Percentiles rank a stretch among this genome's conserved stretches.
Evolutionary conservation across 2,329 filamentous ascomycete species (phyloP).

Genomic region (Penicillium sp.): DNA sequence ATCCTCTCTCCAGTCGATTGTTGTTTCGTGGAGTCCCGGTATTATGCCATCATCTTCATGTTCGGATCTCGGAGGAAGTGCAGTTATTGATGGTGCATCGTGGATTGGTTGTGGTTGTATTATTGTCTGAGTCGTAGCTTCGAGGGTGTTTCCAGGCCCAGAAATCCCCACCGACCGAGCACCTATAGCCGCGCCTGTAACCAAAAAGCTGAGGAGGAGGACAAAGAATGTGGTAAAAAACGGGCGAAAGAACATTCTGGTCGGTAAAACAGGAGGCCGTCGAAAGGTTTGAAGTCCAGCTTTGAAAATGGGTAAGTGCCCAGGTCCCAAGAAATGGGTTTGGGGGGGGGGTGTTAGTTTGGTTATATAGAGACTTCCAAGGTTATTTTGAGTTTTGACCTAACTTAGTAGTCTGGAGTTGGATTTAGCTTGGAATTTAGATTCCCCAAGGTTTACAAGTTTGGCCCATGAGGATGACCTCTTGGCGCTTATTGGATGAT

Average conservation of each 20-base stretch:
- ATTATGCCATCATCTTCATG: background rate
- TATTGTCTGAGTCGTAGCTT: background rate
- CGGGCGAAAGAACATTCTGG: background rate
- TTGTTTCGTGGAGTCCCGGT: background rate
- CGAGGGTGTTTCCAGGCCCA: background rate
- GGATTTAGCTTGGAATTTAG: background rate
- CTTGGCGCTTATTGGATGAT: conserved; percentile 9
- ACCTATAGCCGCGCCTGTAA: background rate
- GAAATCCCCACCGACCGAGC: background rate
- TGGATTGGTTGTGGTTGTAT: background rate
- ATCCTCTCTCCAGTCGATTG: conserved; percentile 5
- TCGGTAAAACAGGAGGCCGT: background rate
- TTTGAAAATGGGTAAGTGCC: background rate
- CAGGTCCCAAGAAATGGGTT: too few species aligned
- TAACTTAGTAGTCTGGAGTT: background rate
- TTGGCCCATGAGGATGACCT: background rate
- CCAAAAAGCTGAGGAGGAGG: background rate
- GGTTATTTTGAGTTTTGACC: background rate
- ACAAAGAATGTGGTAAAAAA: background rate
- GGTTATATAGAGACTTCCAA: background rate
- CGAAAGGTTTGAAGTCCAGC: background rate
- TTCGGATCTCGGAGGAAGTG: background rate
- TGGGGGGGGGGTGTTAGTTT: background rate
- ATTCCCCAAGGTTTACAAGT: background rate
- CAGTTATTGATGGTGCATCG: background rate